These are phyloP conservation scores for Chalciporus chontae DNA, from an alignment of 768 basidiomycete genomes.

Conservation along the genomic window DNA sequence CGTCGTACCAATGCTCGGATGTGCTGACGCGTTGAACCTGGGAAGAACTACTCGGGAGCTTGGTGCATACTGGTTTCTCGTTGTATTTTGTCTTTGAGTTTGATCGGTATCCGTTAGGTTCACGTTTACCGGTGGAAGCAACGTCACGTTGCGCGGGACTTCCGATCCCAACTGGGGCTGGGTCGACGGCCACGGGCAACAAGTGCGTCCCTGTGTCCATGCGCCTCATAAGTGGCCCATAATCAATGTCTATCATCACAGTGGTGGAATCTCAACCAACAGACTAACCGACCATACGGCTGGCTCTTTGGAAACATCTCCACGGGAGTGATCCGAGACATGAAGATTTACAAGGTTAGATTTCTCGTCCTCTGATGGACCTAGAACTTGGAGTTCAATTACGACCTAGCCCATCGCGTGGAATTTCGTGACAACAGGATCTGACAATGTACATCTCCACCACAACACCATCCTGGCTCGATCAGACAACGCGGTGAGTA, in stretches of 20 bases:
- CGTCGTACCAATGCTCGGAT: neutral
- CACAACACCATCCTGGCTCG: slow-evolving; percentile 54
- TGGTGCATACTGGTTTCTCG: neutral
- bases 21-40: neutral
- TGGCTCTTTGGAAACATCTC: slow-evolving; percentile 51
- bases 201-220: too few relatives aligned
- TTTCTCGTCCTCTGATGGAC: neutral
- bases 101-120: slow-evolving; percentile 38
- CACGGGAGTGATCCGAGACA: slow-evolving; percentile 51
- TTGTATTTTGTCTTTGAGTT: neutral
- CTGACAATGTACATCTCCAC: slow-evolving; percentile 47
- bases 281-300: slow-evolving; percentile 53
- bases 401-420: slow-evolving; percentile 48
- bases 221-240: too few relatives aligned
- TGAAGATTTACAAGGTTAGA: slow-evolving; percentile 53
- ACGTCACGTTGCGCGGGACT: slow-evolving; percentile 56
- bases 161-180: slow-evolving; percentile 59
- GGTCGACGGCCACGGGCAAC: slow-evolving; percentile 55
- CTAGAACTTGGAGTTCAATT: neutral
- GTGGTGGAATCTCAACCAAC: slow-evolving; percentile 59
- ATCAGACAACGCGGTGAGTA: slow-evolving; percentile 36
- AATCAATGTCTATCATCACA: too few relatives aligned
- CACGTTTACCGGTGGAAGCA: slow-evolving; percentile 49
- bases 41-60: slow-evolving; percentile 40
- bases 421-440: slow-evolving; percentile 53